phyloP scores from a whole-genome alignment of 164 flowering plant species.

The Nelumbo lutea region DNA sequence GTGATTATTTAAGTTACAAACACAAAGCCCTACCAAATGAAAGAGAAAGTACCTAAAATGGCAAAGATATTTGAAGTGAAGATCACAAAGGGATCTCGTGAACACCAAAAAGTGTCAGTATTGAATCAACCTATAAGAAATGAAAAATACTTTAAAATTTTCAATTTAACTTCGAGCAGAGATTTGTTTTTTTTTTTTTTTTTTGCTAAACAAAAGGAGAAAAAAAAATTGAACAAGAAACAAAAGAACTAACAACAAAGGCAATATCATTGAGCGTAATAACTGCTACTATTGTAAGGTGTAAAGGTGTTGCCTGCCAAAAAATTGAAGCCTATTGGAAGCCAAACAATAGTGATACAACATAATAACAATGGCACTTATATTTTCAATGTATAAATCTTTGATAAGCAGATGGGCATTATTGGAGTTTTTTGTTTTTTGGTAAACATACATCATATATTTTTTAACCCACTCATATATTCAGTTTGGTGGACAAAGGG shows the following conservation, averaged over 20 bases:
- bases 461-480: not conserved
- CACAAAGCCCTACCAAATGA: not conserved
- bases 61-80: constrained; percentile 90
- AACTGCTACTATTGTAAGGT: constrained; percentile 74
- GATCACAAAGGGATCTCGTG: constrained; percentile 87
- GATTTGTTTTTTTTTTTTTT: not conserved
- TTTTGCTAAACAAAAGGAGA: not conserved
- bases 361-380: not conserved
- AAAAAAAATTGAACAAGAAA: not conserved
- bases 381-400: not conserved
- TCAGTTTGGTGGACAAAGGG: not conserved
- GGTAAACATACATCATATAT: not conserved
- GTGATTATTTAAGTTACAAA: not conserved
- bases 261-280: constrained; percentile 97
- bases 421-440: too few species aligned
- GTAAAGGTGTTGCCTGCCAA: constrained; percentile 98
- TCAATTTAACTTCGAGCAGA: not conserved
- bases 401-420: not conserved
- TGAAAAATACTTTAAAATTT: constrained; percentile 5
- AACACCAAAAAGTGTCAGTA: constrained; percentile 97
- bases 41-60: constrained; percentile 60
- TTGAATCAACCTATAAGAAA: constrained; percentile 74
- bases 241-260: constrained; percentile 72
- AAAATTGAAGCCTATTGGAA: constrained; percentile 51
- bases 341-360: constrained; percentile 23